Evolutionary conservation across 768 basidiomycete genomes (phyloP), one percentile per base, ranked within the genome.

Genomic region (Leccinum arenicola): DNA sequence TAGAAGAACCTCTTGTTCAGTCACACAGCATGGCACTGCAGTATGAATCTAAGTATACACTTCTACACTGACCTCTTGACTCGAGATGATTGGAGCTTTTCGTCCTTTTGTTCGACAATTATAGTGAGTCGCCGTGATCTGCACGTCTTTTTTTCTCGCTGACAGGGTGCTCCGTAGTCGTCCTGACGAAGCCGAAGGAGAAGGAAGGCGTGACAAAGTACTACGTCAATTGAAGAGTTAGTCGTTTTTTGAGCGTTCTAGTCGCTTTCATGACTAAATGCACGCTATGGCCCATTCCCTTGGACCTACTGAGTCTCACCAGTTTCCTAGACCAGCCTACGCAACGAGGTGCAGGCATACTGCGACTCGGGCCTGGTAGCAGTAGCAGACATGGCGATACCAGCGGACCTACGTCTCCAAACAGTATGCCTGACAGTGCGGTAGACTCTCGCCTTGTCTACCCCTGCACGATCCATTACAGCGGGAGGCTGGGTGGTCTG

Each of bases 31-130:
- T 29, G 29, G 29, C 29, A 29, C 29, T 29, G 29, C 9, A 3
- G 9, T 29, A 29, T 29, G 29, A 29, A 29, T 10, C 29, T 29
- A 29, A 29, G 23, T 25, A 25, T 29, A 29, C 29, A 29, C 29
- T 29, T 9, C 29, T 29, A 29, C 29, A 29, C 29, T 10, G 29
- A 29, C 29, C 29, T 29, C 29, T 29, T 29, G 29, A 29, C 29
- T 29, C 9, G 29, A 29, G 29, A 29, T 29, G 29, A 29, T 29
- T 2, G 48, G 95, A 98, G 73, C 80, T 96, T 7, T 90, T 88
- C 61, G 89, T 96, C 8, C 79, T 98, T 55, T 77, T 99, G 3
- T 97, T 99, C 65, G 97, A 99, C 73, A 94, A 98, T 67, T 99
- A 98, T 67, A 73, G 94, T 93, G 59, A 73, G 91, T 75, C 14